Evolutionary conservation across 805 yeast genomes (phyloP), one percentile per base, ranked within the genome.

Genomic region (Grigorovia humatica): DNA sequence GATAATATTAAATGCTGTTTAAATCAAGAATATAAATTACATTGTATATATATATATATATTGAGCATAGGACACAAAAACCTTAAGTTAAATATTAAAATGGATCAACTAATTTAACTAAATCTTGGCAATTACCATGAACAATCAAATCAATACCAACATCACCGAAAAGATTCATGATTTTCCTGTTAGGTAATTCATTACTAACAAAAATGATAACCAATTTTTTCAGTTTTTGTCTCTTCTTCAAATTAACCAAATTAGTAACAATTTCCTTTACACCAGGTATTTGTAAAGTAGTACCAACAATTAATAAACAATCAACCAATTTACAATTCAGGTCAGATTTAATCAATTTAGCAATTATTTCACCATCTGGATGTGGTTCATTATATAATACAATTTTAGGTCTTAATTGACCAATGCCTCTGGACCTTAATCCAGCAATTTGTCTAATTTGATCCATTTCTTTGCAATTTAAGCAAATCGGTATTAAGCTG

Each of bases 311-410:
- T 7, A 89, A 68, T 46, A 88, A 68, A 59, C 91, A 83, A 63
- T 89, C 96, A 17, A 95, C 89, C 42, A 75, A 76, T 11, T 74
- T 67, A 6, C 23, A 17, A 53, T 72, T 74, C 44, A 86, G 66
- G 65, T 89, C 96, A 2, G 74, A 57, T 17, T 83, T 83, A 5
- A 88, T 77, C 4, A 85, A 78, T 49, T 80, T 79, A 0, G 96
- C 96, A 47, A 89, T 88, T 30, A 83, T 78, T 46, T 91, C 95
- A 55, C 93, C 89, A 64, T 88, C 95, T 1, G 96, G 96, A 62
- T 89, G 86, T 51, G 75, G 74, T 59, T 89, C 88, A 71, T 86
- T 75, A 72, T 90, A 83, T 9, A 83, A 64, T 2, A 83, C 85
- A 30, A 83, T 79, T 57, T 85, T 69, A 2, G 89, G 88, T 53